phyloP scores from a whole-genome alignment of 805 yeast species.

The Brettanomyces sp. region DNA sequence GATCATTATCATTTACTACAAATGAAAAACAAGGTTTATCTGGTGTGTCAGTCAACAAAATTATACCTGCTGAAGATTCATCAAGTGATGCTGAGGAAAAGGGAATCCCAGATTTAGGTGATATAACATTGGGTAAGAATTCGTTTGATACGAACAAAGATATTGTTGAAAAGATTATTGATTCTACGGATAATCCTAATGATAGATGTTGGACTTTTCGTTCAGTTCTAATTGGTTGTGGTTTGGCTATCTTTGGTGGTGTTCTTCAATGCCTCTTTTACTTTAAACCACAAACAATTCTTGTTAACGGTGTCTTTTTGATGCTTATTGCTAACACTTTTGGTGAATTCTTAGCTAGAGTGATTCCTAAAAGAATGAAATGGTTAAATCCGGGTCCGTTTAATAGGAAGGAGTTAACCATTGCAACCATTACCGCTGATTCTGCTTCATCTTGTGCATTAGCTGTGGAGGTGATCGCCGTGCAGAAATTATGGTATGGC shows the following conservation, averaged over 20 bases:
- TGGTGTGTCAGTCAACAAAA: background rate
- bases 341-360: slow-evolving; percentile 20
- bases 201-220: slow-evolving; percentile 30
- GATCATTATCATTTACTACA: too few species aligned
- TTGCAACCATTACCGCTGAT: slow-evolving; percentile 29
- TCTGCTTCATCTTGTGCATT: slow-evolving; percentile 23
- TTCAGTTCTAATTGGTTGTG: slow-evolving; percentile 23
- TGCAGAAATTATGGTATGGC: slow-evolving; percentile 24
- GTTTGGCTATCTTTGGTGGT: slow-evolving; percentile 27
- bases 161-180: slow-evolving; percentile 17
- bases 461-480: slow-evolving; percentile 25
- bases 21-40: background rate
- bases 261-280: slow-evolving; percentile 27
- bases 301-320: slow-evolving; percentile 25
- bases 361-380: slow-evolving; percentile 19
- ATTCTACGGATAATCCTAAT: slow-evolving; percentile 28
- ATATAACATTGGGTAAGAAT: background rate
- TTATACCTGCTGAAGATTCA: background rate
- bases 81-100: background rate
- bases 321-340: slow-evolving; percentile 24
- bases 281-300: slow-evolving; percentile 27
- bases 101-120: background rate
- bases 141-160: slow-evolving; percentile 5
- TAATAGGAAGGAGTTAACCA: slow-evolving; percentile 34
- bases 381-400: slow-evolving; percentile 35